Evolutionary conservation across 257 asterid species (phyloP).

Genomic region (Fraxinus pennsylvanica): DNA sequence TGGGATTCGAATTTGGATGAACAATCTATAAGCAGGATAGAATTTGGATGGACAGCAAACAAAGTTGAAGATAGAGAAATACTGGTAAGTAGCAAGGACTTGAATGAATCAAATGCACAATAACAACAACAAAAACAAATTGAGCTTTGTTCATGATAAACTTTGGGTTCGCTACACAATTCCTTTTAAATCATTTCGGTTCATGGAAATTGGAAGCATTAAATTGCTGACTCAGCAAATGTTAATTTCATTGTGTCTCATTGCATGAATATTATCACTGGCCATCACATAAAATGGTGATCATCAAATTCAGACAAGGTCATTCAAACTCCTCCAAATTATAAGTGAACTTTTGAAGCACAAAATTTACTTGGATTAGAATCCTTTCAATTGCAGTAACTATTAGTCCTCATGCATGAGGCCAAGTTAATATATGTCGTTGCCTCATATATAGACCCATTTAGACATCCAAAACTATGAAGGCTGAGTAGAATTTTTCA

Average conservation of each 20-base stretch:
- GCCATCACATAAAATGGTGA: neutral
- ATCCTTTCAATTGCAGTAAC: too few species aligned
- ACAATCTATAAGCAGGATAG: neutral
- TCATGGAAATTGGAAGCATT: neutral
- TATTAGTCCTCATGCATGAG: neutral
- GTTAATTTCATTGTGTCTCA: neutral
- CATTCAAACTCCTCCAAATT: neutral
- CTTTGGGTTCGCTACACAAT: neutral
- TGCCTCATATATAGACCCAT: neutral
- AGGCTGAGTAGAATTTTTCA: too few species aligned
- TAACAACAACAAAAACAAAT: neutral
- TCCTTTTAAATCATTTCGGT: neutral
- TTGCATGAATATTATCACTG: neutral
- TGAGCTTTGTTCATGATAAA: neutral
- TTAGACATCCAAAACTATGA: neutral
- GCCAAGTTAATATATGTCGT: neutral
- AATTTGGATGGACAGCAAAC: neutral
- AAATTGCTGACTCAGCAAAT: neutral
- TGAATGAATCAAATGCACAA: neutral
- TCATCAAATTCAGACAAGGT: neutral
- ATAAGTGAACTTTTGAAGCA: neutral
- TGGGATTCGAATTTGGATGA: neutral
- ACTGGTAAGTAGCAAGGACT: neutral
- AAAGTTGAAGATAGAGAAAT: neutral
- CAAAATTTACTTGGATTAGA: neutral